Conservation (phyloP, 1,284 basidiomycete genomes). For the Mrakiaceae sp. region DNA sequence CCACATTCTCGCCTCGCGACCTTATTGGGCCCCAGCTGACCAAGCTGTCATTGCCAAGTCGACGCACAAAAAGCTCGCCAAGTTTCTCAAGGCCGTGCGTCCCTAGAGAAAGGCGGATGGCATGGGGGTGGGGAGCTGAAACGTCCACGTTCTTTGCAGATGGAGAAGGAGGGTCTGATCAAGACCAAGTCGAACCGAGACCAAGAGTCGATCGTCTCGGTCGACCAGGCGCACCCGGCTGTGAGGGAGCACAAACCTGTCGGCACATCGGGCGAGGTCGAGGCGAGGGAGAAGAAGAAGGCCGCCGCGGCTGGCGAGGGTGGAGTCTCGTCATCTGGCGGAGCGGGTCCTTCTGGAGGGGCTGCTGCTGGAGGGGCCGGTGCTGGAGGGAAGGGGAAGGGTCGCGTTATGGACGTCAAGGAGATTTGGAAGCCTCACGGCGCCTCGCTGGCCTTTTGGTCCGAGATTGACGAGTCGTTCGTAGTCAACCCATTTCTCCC, state of each 20-base stretch:
- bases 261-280: slow-evolving; percentile 3
- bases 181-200: slow-evolving; percentile 11
- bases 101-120: no score
- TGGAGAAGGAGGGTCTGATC: slow-evolving; percentile 19
- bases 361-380: background rate
- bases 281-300: slow-evolving; percentile 11
- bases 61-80: slow-evolving; percentile 11
- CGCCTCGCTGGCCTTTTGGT: slow-evolving; percentile 7
- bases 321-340: background rate
- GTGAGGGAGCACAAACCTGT: slow-evolving; percentile 6
- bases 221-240: slow-evolving; percentile 5
- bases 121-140: background rate
- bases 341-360: background rate
- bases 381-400: background rate
- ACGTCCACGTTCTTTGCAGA: background rate
- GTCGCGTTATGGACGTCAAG: background rate
- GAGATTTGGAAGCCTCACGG: slow-evolving; percentile 12
- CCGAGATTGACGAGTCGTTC: background rate
- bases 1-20: slow-evolving; percentile 12
- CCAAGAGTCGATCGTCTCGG: slow-evolving; percentile 8
- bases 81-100: slow-evolving; percentile 16
- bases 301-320: slow-evolving; percentile 1
- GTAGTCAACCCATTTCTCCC: background rate
- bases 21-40: slow-evolving; percentile 7
- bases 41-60: slow-evolving; percentile 7